phyloP scores from a whole-genome alignment of 2,329 filamentous ascomycete species.

The Paraphoma sp. region DNA sequence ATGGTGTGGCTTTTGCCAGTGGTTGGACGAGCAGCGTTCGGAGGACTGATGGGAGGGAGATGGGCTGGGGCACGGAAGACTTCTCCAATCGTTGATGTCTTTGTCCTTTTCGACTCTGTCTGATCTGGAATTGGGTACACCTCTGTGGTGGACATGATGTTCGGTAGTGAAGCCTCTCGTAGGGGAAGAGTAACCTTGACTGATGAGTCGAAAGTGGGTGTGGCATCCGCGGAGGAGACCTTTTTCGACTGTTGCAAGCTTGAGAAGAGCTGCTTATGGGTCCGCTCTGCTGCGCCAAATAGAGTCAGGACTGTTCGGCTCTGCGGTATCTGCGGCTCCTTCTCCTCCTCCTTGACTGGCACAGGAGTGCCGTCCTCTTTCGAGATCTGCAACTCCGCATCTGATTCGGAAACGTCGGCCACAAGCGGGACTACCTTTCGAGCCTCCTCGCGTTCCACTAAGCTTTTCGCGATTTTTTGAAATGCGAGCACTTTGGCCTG shows the following conservation, averaged over 20 bases:
- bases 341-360: constrained; percentile 29
- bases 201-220: constrained; percentile 47
- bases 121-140: constrained; percentile 62
- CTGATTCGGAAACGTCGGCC: constrained; percentile 7
- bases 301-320: constrained; percentile 74
- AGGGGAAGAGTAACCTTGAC: constrained; percentile 58
- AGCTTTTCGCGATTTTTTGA: constrained; percentile 35
- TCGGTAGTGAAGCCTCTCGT: constrained; percentile 72
- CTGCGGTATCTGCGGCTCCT: constrained; percentile 33
- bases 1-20: constrained; percentile 64
- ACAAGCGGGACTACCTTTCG: constrained; percentile 16
- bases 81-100: constrained; percentile 72
- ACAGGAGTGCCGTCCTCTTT: constrained; percentile 19
- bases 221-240: constrained; percentile 37
- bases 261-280: constrained; percentile 82
- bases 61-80: constrained; percentile 73
- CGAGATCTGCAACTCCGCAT: constrained; percentile 9
- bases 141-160: constrained; percentile 74
- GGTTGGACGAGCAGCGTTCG: constrained; percentile 73
- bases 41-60: constrained; percentile 71
- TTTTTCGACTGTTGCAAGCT: constrained; percentile 70
- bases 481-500: constrained; percentile 43
- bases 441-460: constrained; percentile 39
- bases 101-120: constrained; percentile 55
- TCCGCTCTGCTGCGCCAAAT: constrained; percentile 72